Conservation (phyloP, 306 rosid species). For the Adenanthera pavonina region DNA sequence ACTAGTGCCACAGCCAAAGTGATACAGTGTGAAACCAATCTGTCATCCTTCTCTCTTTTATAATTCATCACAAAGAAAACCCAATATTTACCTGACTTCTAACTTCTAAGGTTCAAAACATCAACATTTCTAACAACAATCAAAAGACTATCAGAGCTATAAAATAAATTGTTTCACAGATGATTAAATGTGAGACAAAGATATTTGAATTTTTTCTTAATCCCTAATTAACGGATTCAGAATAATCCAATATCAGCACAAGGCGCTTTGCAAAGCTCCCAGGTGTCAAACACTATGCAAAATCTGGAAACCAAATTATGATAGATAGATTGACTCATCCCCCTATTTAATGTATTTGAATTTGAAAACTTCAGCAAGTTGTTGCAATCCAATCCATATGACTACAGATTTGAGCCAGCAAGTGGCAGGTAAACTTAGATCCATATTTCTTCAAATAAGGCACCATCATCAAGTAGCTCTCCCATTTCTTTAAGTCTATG, state of each 20-base stretch:
- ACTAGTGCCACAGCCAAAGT: constrained; percentile 10
- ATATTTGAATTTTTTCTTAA: neutral
- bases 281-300: constrained; percentile 1
- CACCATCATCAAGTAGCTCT: constrained; percentile 17
- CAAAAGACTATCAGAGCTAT: neutral
- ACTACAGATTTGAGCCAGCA: constrained; percentile 21
- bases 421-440: constrained; percentile 5
- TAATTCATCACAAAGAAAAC: constrained; percentile 19
- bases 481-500: constrained; percentile 15
- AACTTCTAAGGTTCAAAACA: constrained; percentile 16
- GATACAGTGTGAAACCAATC: constrained; percentile 8
- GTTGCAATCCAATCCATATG: constrained; percentile 18
- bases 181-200: neutral
- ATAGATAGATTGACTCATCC: neutral
- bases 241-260: constrained; percentile 22
- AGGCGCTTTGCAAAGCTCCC: constrained; percentile 8
- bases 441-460: constrained; percentile 24
- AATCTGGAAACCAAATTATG: constrained; percentile 10
- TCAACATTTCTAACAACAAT: neutral
- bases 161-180: neutral
- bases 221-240: neutral
- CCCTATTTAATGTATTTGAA: neutral
- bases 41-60: neutral
- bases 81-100: constrained; percentile 4
- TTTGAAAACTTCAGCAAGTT: neutral